A percentile compares a stretch with the other conserved stretches of the same genome.
Evolutionary conservation across 208 protist genomes (phyloP).

Genomic region (Leishmania tarentolae): DNA sequence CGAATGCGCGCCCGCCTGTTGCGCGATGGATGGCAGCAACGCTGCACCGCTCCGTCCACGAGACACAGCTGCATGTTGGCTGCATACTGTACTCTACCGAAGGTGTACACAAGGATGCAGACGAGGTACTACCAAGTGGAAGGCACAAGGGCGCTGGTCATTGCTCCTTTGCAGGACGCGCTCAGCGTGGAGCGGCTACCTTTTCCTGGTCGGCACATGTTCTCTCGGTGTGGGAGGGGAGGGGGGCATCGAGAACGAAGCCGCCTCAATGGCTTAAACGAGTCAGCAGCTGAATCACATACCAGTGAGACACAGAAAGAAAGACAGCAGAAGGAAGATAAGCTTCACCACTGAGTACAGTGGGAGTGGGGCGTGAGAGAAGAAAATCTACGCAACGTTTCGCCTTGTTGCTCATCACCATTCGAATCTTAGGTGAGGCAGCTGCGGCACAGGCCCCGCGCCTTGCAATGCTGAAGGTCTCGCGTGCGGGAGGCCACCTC

Average conservation of each 20-base stretch:
- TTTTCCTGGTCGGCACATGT: background rate
- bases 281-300: background rate
- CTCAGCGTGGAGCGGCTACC: background rate
- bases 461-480: constrained; percentile 27
- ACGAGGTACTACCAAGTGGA: background rate
- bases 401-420: background rate
- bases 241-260: background rate
- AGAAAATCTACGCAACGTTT: background rate
- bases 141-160: background rate
- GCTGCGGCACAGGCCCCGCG: constrained; percentile 1
- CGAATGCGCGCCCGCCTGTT: background rate
- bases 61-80: background rate
- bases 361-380: background rate
- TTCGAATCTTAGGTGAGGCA: constrained; percentile 1
- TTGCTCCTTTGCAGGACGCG: background rate
- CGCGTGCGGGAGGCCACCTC: background rate
- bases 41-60: background rate
- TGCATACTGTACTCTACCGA: background rate
- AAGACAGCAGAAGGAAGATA: background rate
- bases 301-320: background rate
- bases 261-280: background rate
- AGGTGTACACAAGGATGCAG: background rate
- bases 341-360: background rate
- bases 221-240: background rate
- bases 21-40: background rate